Conservation (phyloP, 1,284 basidiomycete genomes). For the Tylopilus orsonianus region DNA sequence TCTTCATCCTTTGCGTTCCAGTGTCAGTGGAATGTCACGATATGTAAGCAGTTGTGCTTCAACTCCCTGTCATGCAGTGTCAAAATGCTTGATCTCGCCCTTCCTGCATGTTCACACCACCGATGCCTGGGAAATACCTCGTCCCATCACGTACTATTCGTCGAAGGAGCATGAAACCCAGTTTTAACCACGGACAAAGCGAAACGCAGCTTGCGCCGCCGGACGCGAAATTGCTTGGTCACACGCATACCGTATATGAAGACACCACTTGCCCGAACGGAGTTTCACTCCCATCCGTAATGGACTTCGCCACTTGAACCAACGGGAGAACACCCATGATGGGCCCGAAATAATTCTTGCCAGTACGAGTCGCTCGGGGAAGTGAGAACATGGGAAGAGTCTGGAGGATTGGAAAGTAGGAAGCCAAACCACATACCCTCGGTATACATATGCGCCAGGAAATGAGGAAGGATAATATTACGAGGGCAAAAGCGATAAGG, state of each 20-base stretch:
- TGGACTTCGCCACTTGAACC: slow-evolving; percentile 24
- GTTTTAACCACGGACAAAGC: slow-evolving; percentile 10
- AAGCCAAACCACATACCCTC: slow-evolving; percentile 6
- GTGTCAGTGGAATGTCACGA: too few species aligned
- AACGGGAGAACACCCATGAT: slow-evolving; percentile 8
- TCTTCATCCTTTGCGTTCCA: too few species aligned
- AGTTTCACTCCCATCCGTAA: slow-evolving; percentile 6
- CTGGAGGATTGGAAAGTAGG: not conserved
- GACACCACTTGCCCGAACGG: slow-evolving; percentile 9
- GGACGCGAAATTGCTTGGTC: slow-evolving; percentile 17
- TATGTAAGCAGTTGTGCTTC: too few species aligned
- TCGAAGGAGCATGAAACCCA: not conserved
- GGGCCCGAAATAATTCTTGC: not conserved
- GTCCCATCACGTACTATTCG: not conserved
- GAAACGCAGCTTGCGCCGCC: not conserved
- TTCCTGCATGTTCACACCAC: too few species aligned
- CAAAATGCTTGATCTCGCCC: too few species aligned
- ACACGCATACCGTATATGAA: slow-evolving; percentile 14
- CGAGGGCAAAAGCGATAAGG: slow-evolving; percentile 2
- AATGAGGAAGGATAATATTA: slow-evolving; percentile 4
- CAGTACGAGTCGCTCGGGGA: not conserved
- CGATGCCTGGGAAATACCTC: too few species aligned
- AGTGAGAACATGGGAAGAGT: too few species aligned
- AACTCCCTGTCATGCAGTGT: too few species aligned
- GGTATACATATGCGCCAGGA: slow-evolving; percentile 17